A percentile compares a stretch with the other conserved stretches of the same genome.
Evolutionary conservation across 2,329 filamentous ascomycete species (phyloP).

Genomic region (Ophiostoma quercus): DNA sequence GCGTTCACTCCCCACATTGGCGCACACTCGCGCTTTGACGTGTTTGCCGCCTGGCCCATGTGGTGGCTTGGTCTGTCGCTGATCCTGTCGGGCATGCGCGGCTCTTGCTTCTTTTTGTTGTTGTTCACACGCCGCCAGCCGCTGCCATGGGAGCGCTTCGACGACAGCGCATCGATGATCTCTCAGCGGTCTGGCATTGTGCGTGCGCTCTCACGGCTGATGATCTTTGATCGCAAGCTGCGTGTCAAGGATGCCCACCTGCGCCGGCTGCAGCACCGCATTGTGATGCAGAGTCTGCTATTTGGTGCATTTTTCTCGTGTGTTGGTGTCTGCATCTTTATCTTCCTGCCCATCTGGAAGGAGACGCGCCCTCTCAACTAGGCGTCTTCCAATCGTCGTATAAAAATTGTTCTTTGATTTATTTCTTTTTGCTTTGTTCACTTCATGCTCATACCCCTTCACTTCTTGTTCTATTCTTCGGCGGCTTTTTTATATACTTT

Average conservation of each 20-base stretch:
- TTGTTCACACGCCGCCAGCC: constrained; percentile 43
- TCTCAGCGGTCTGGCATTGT: constrained; percentile 30
- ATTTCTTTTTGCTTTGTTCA: neutral
- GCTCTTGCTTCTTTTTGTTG: constrained; percentile 45
- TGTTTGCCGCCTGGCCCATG: constrained; percentile 42
- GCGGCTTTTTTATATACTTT: neutral
- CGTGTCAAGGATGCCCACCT: constrained; percentile 42
- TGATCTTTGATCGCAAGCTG: constrained; percentile 46
- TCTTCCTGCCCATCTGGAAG: constrained; percentile 43
- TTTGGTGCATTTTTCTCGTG: constrained; percentile 38
- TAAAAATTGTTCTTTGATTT: neutral
- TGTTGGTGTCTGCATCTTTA: constrained; percentile 38
- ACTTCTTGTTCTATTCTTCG: neutral
- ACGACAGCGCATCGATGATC: constrained; percentile 33
- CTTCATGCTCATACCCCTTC: neutral
- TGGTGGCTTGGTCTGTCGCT: constrained; percentile 43
- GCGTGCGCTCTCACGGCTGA: constrained; percentile 36
- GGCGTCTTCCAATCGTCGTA: neutral
- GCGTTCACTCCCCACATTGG: constrained; percentile 38
- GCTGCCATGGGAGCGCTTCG: constrained; percentile 45
- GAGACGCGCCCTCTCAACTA: constrained; percentile 17
- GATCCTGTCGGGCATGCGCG: constrained; percentile 42
- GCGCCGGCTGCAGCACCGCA: constrained; percentile 41
- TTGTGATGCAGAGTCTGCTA: constrained; percentile 40
- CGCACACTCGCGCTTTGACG: constrained; percentile 40